Evolutionary conservation across 2,329 filamentous ascomycete genomes (phyloP).

Genomic region (Colletotrichum abscissum): DNA sequence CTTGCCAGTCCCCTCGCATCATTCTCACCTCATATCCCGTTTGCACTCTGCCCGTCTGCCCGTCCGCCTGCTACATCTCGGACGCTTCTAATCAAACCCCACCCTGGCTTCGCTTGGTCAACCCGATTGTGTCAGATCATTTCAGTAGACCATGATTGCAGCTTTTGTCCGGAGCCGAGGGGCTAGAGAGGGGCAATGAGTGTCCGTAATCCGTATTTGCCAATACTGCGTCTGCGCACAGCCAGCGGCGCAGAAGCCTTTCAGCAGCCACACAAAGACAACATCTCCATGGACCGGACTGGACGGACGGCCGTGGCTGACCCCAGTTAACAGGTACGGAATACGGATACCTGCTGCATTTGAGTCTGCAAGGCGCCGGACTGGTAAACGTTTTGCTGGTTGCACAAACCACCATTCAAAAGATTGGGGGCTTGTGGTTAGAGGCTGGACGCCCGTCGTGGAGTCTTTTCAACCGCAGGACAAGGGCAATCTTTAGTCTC

Average conservation of each 20-base stretch:
- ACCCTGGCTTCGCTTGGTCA: constrained; percentile 7
- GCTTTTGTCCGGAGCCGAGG: constrained; percentile 11
- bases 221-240: neutral
- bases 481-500: constrained; percentile 11
- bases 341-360: too few species aligned
- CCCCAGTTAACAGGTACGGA: neutral
- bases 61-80: constrained; percentile 6
- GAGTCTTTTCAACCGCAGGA: constrained; percentile 4
- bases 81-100: constrained; percentile 20
- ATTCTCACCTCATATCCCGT: constrained; percentile 6
- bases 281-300: neutral
- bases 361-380: neutral
- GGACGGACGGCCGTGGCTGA: constrained; percentile 4
- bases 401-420: constrained; percentile 12
- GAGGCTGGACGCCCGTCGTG: neutral
- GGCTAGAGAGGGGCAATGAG: constrained; percentile 14
- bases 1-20: constrained; percentile 16
- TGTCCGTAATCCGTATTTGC: too few species aligned
- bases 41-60: constrained; percentile 10
- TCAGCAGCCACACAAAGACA: constrained; percentile 11
- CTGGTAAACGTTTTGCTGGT: neutral
- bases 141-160: neutral
- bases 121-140: constrained; percentile 20
- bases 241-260: constrained; percentile 3
- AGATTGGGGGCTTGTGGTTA: neutral